Evolutionary conservation across 2,329 filamentous ascomycete species (phyloP).

Genomic region (Orbilia ellipsospora): DNA sequence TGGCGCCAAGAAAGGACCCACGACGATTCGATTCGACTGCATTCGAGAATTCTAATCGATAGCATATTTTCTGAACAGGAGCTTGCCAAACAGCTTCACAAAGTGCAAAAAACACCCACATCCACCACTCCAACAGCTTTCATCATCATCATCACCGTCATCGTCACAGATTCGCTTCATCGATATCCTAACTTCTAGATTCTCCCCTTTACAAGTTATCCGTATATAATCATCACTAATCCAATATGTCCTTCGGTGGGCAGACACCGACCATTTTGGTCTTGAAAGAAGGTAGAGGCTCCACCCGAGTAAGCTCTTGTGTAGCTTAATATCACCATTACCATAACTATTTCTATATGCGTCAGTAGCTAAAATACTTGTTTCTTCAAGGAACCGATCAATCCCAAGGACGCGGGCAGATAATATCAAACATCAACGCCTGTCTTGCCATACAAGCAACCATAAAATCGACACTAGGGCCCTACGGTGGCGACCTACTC

Average conservation of each 20-base stretch:
- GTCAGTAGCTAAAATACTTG: conserved; percentile 10
- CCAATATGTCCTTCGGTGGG: conserved; percentile 90
- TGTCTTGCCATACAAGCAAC: conserved; percentile 95
- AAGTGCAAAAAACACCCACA: conserved; percentile 39
- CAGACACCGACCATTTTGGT: conserved; percentile 98
- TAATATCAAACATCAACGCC: conserved; percentile 98
- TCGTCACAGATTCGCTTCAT: conserved; percentile 3
- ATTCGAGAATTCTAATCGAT: conserved; percentile 34
- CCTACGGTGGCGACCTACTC: conserved; percentile 95
- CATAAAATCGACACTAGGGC: conserved; percentile 93
- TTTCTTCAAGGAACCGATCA: conserved; percentile 82
- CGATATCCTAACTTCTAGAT: neutral
- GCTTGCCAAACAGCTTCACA: conserved; percentile 30
- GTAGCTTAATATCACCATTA: neutral
- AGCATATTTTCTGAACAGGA: conserved; percentile 52
- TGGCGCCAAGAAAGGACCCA: conserved; percentile 46
- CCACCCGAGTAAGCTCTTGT: neutral
- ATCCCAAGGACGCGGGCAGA: conserved; percentile 95
- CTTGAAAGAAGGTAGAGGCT: conserved; percentile 86
- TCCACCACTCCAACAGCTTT: neutral
- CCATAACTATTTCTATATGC: neutral
- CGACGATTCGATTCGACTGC: conserved; percentile 1
- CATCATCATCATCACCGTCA: conserved; percentile 18
- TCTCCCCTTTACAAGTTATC: too few relatives aligned
- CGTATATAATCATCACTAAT: conserved; percentile 10